Base-by-base conservation (phyloP, 73 alveolate genomes). In the Paramecium primaurelia region DNA sequence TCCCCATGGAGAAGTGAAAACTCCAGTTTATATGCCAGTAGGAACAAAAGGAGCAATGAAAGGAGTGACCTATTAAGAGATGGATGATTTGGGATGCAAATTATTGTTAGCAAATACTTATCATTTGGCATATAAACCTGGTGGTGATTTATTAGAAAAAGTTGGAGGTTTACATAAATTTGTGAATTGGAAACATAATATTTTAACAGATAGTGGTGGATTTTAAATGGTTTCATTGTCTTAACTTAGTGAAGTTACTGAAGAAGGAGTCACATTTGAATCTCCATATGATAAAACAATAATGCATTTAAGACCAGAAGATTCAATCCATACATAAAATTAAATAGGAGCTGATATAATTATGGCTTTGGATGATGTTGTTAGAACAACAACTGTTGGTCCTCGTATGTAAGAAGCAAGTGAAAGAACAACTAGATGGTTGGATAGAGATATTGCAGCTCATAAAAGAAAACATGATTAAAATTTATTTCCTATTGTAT, bases 201-300 rank as follows among this genome's bases (percentile, higher is more conserved):
- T 98, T 80, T 95, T 99, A 69, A 99, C 99, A 2, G 99, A 99
- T 96, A 94, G 99, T 93, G 99, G 99, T 5, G 99, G 99, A 49
- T 99, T 99, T 93, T 98, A 99, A 92, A 98, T 99, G 96, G 99
- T 98, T 86, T 98, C 99, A 3, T 95, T 99, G 59, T 94, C 96
- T 18, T 96, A 98, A 93, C 95, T 96, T 18, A 88, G 97, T 94
- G 95, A 94, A 95, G 71, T 95, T 28, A 96, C 98, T 90, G 99
- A 99, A 93, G 97, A 93, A 26, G 99, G 99, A 6, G 99, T 99
- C 18, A 95, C 96, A 89, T 99, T 99, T 92, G 97, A 97, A 92
- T 97, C 99, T 12, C 99, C 99, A 58, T 93, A 95, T 11, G 99
- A 98, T 58, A 98, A 98, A 28, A 93, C 97, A 42, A 97, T 89